These are phyloP conservation scores for Pseudopithomyces maydicus DNA, from an alignment of 2,329 filamentous ascomycete species.

Conservation along the genomic window DNA sequence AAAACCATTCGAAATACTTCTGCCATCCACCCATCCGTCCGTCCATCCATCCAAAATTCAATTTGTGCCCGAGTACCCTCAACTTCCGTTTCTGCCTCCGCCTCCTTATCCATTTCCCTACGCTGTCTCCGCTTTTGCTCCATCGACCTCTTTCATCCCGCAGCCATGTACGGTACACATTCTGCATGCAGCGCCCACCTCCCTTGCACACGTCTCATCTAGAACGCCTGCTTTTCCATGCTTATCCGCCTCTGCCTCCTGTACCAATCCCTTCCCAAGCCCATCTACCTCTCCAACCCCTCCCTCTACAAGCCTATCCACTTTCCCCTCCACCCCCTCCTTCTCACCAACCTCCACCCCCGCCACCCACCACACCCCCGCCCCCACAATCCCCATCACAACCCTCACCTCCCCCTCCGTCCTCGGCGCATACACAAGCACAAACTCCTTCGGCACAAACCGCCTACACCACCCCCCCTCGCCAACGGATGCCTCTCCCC, in stretches of 20 bases:
- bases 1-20: too few species aligned
- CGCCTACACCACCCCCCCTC: constrained; percentile 68
- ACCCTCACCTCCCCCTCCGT: constrained; percentile 69
- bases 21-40: too few species aligned
- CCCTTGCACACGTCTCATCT: constrained; percentile 24
- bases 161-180: constrained; percentile 32
- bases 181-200: constrained; percentile 28
- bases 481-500: constrained; percentile 72
- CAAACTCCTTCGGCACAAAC: constrained; percentile 75
- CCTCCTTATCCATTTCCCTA: constrained; percentile 12
- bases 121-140: constrained; percentile 28
- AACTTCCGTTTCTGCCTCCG: background rate
- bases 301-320: too few species aligned
- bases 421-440: constrained; percentile 82
- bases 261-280: too few species aligned
- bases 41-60: background rate
- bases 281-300: too few species aligned
- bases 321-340: constrained; percentile 26
- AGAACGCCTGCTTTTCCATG: too few species aligned
- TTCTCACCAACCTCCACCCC: constrained; percentile 39
- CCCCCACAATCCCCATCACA: constrained; percentile 72
- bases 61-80: background rate
- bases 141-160: constrained; percentile 27
- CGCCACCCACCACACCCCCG: constrained; percentile 72
- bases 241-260: constrained; percentile 24